Evolutionary conservation across 2,329 filamentous ascomycete species (phyloP).

Genomic region (Byssoonygena ceratinophila): DNA sequence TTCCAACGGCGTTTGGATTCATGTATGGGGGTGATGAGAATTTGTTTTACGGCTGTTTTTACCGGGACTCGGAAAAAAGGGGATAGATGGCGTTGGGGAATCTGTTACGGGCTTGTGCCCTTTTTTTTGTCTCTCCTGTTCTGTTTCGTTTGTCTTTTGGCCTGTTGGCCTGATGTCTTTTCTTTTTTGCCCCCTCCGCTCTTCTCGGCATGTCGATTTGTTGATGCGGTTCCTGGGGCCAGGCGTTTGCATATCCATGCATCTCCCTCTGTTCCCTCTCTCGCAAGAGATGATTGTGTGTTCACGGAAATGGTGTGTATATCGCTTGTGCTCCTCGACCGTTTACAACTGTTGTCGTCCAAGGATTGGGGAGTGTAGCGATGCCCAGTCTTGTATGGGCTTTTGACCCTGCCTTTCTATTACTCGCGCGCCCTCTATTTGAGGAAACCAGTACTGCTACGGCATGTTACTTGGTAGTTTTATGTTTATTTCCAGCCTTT

Average conservation of each 20-base stretch:
- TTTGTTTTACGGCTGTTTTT: not conserved
- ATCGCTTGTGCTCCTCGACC: not conserved
- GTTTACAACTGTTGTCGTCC: not conserved
- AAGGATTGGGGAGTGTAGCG: not conserved
- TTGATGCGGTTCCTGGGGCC: not conserved
- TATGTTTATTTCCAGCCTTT: no score
- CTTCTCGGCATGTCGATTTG: not conserved
- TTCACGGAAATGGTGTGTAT: not conserved
- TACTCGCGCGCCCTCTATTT: not conserved
- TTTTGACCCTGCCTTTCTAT: not conserved
- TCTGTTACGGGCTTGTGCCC: not conserved
- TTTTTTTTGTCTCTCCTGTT: not conserved
- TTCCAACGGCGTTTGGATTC: not conserved
- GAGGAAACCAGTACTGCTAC: no score
- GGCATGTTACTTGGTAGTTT: no score
- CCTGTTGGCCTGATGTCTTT: not conserved
- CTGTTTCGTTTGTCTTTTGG: not conserved
- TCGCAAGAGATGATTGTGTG: slow-evolving; percentile 6
- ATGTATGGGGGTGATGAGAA: not conserved
- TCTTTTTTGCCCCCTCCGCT: not conserved
- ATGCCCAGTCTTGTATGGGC: slow-evolving; percentile 6
- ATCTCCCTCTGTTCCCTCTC: not conserved
- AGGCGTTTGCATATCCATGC: not conserved
- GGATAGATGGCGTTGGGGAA: slow-evolving; percentile 4
- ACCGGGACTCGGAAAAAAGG: not conserved